These are phyloP conservation scores for Beauveria pseudobassiana DNA, from an alignment of 2,329 filamentous ascomycete species.

Conservation along the genomic window DNA sequence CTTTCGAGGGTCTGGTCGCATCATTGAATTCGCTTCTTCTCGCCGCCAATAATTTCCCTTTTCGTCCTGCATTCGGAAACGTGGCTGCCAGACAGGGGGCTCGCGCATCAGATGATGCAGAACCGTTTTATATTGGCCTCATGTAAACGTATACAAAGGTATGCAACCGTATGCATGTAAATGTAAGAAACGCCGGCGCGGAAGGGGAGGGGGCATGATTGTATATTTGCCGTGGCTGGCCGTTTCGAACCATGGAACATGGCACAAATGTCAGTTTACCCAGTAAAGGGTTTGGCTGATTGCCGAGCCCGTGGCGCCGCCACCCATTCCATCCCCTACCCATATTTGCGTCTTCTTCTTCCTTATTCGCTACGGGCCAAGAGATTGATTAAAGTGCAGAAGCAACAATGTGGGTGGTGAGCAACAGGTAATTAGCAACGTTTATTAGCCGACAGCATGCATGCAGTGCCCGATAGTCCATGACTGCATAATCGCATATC, in stretches of 20 bases:
- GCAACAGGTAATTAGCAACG: background rate
- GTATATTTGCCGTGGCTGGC: no score
- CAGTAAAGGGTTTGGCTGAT: background rate
- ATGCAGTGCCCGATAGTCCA: background rate
- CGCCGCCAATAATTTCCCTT: background rate
- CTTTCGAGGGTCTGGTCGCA: background rate
- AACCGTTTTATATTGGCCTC: background rate
- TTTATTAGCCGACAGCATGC: background rate
- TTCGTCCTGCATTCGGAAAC: background rate
- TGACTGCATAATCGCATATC: background rate
- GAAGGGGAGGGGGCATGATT: background rate
- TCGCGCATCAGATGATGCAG: constrained; percentile 5
- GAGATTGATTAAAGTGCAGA: background rate
- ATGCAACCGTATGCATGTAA: background rate
- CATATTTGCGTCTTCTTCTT: no score
- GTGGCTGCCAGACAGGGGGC: background rate
- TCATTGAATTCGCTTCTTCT: no score
- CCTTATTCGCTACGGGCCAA: background rate
- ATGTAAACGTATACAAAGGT: background rate
- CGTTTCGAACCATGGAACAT: background rate
- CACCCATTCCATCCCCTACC: background rate
- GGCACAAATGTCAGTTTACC: background rate
- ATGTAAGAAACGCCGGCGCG: background rate
- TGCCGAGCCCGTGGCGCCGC: constrained; percentile 1
- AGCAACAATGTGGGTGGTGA: background rate